Evolutionary conservation across 257 asterid genomes (phyloP).

Genomic region (Solanum commersonii): DNA sequence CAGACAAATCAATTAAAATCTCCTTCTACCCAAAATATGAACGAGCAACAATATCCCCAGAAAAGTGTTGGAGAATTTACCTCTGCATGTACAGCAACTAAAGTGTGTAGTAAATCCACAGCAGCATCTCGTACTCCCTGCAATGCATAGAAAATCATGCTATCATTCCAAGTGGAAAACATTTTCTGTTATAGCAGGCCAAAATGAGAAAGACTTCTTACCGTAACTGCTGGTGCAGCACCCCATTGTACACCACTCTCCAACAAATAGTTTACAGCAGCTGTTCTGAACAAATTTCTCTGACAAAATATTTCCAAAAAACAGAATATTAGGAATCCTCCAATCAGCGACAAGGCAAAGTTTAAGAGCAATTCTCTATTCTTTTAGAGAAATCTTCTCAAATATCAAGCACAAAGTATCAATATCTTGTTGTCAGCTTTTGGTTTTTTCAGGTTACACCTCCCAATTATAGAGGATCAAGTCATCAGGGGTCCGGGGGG

Average conservation of each 20-base stretch:
- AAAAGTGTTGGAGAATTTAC: conserved; percentile 26
- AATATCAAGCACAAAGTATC: neutral
- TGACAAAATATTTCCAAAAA: conserved; percentile 19
- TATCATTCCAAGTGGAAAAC: conserved; percentile 1
- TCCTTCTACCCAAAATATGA: neutral
- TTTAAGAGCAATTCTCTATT: neutral
- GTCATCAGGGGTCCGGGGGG: neutral
- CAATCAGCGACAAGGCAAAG: neutral
- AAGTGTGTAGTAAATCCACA: conserved; percentile 84
- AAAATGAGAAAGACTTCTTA: conserved; percentile 15
- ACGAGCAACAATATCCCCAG: neutral
- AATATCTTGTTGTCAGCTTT: neutral
- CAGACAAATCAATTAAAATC: neutral
- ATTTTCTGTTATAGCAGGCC: neutral
- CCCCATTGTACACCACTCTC: conserved; percentile 98
- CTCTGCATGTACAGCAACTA: conserved; percentile 97
- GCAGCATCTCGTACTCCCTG: conserved; percentile 98
- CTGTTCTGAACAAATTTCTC: conserved; percentile 80
- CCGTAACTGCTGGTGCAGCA: conserved; percentile 83
- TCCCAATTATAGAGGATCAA: neutral
- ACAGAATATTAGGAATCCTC: neutral
- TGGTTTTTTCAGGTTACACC: neutral
- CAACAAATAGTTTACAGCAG: conserved; percentile 82
- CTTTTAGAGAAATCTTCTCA: neutral
- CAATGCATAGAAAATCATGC: conserved; percentile 4